Base-by-base conservation (phyloP, 352 stramenopile genomes). In the Salisapilia sapeloensis region DNA sequence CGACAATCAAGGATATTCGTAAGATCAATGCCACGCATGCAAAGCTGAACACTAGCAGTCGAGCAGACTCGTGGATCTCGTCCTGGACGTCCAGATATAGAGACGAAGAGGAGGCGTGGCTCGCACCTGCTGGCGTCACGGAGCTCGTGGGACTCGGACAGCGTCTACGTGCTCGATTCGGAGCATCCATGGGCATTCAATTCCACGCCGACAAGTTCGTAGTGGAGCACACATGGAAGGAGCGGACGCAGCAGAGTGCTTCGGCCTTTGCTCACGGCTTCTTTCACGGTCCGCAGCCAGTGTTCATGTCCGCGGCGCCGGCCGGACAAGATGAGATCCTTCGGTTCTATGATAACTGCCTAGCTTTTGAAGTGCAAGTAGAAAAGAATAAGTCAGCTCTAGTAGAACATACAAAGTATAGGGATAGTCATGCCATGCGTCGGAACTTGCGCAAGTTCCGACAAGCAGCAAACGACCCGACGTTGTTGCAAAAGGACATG, bases 341-440 rank as follows among this genome's bases (percentile, higher is more conserved):
- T 35, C 64, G 74, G 8, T 89, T 89, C 40, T 89, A 78, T 24
- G 74, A 84, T 42, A 89, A 89, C 46, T 89, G 74, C 15, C 66
- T 60, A 0, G 41, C 40, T 11, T 84, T 80, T 44, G 62, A 78
- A 20, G 31, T 24, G 4, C 36, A 42, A 11, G 67, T 89, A 38
- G 64, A 83, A 9, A 29, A 40, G 30, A 85, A 89, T 46, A 63
- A 56, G 21, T 74, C 42, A 4, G 55, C 74, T 13, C 82, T 48
- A 6, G 38, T 54, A 22, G 53, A 89, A 19, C 53, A 83, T 38
- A 31, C 37, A 3, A 42, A 54, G 8, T 86, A 82, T 54, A 61
- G 60, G 1, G 26, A 48, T 0, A 65, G 59, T 22, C 18, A 41
- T 2, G 48, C 60, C 28, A 84, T 89, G 74, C 45, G 47, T 23